Base-by-base conservation (phyloP, 169 alveolate species). In the Plasmodium cynomolgi region DNA sequence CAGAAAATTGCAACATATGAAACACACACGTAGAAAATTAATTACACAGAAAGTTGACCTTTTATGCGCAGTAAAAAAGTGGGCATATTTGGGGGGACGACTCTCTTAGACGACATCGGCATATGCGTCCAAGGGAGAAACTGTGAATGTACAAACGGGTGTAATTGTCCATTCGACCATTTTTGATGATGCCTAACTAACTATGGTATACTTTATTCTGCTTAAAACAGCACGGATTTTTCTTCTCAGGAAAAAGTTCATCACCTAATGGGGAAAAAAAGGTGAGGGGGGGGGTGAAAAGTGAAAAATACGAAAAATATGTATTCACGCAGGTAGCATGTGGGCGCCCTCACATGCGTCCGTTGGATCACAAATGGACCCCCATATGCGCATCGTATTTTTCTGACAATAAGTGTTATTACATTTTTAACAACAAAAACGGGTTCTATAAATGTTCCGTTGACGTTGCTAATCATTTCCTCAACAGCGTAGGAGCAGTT, bases 241-340 rank as follows among this genome's bases (percentile, higher is more conserved):
- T 75, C 31, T 20, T 23, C 81, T 79, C 50, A 86, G 39, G 44
- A 79, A 34, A 31, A 33, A 34, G 3, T 8, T 54, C 71, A 50
- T 86, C 3, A n/a, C 86, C 93, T 86, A 86, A 86, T 3, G 72
- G 71, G 72, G 68, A 26, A 86, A 20, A 72, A 84, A 84, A 71
- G 73, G n/a, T n/a, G n/a, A n/a, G n/a, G n/a, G n/a, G n/a, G n/a
- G 20, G 34, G 74, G 41, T n/a, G 75, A 84, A 15, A 72, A 39
- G 2, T 56, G 37, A 62, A 20, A 20, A 6, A n/a, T 33, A 13
- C 2, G 74, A 37, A 20, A 58, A n/a, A 62, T 34, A 4, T n/a
- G 29, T 58, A 13, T 68, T 37, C 74, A 20, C 15, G 7, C 34
- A 62, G 37, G 2, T 62, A 31, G 17, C 5, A 47, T 47, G 58